Evolutionary conservation across 805 yeast genomes (phyloP), one percentile per base, ranked within the genome.

Genomic region (Sugiyamaella chiloensis): DNA sequence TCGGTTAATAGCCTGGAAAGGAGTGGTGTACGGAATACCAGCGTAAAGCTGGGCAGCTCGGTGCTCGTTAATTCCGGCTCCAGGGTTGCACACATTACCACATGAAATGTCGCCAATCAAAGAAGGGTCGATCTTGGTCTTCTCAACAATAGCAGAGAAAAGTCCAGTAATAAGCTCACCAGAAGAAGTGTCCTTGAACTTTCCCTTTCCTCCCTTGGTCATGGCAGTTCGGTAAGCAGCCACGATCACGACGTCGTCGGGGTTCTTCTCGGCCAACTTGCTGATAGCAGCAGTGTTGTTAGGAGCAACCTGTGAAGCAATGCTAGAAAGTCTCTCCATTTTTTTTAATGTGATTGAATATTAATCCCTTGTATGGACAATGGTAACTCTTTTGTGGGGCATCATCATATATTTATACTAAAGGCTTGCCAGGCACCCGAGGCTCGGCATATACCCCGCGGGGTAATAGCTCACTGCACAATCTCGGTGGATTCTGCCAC

Each of bases 61-160:
- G 69, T 87, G 96, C 69, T 90, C 97, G 48, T 85, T 84, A 46
- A 93, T 96, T 60, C 97, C 98, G 20, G 97, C 95, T 36, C 96
- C 96, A 41, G 80, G 78, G 71, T 90, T 88, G 62, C 90, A 76
- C 23, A 91, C 97, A 66, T 91, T 91, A 57, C 98, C 98, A 53
- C 87, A 83, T 26, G 83, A 83, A 50, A 91, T 83, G 60, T 91
- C 97, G 58, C 85, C 95, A 52, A 91, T 81, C 55, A 80, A 62
- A 39, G 72, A 68, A 47, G 80, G 75, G 47, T 79, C 78, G 9
- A 79, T 62, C 40, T 72, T 68, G 27, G 78, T 58, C 53, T 74
- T 75, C 50, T 75, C 73, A 50, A 90, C 63, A 53, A 86, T 75
- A 34, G 79, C 85, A 50, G 72, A 67, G 50, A 89, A 70, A 51